Evolutionary conservation across 192 early-diverging fungal genomes (phyloP).

Genomic region (Coemansia sp.): DNA sequence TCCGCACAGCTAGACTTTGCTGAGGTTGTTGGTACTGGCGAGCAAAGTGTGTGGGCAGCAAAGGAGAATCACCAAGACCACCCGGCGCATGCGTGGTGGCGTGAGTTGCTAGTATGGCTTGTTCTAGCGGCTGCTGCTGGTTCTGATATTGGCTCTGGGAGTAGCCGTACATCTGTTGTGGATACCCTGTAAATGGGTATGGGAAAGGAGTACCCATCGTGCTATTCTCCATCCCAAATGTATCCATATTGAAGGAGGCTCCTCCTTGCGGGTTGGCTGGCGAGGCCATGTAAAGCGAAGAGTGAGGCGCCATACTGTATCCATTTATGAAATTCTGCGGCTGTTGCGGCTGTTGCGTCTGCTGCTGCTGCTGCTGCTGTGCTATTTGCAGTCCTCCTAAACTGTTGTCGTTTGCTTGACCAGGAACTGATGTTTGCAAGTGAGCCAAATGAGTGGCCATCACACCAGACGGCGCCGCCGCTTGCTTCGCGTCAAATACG

Average conservation of each 20-base stretch:
- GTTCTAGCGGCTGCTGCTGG: conserved; percentile 21
- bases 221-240: conserved; percentile 14
- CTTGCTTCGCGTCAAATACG: conserved; percentile 1
- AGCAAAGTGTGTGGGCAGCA: conserved; percentile 12
- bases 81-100: conserved; percentile 12
- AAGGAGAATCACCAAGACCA: conserved; percentile 22
- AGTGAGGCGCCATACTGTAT: conserved; percentile 28
- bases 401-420: conserved; percentile 8
- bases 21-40: conserved; percentile 21
- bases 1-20: conserved; percentile 9
- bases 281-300: conserved; percentile 40
- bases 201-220: neutral
- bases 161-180: conserved; percentile 9
- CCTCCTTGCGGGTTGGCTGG: conserved; percentile 24
- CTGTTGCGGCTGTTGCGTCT: conserved; percentile 16
- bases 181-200: conserved; percentile 10
- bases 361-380: conserved; percentile 20
- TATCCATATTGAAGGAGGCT: conserved; percentile 21
- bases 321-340: conserved; percentile 17
- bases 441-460: conserved; percentile 11
- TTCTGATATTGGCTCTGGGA: conserved; percentile 3
- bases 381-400: conserved; percentile 9
- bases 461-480: conserved; percentile 3
- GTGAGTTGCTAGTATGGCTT: conserved; percentile 19
- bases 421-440: conserved; percentile 21